These are phyloP conservation scores for Rhodomyrtus psidioides DNA, from an alignment of 441 rosid genomes.

Conservation along the genomic window DNA sequence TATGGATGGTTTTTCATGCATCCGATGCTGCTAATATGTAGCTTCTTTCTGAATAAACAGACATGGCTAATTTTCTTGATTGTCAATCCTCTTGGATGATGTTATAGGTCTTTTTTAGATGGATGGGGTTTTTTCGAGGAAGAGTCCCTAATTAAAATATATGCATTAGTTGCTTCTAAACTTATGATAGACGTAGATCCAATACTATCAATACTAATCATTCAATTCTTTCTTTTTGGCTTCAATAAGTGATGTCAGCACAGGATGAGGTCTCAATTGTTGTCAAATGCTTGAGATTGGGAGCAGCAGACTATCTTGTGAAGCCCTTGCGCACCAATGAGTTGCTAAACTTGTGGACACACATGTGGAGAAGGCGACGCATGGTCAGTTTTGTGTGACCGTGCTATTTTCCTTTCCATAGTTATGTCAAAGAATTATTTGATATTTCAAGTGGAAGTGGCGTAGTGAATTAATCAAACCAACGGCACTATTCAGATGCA, in stretches of 20 bases:
- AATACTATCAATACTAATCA: background rate
- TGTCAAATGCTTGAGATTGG: slow-evolving; percentile 89
- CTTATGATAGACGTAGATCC: background rate
- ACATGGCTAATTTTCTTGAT: background rate
- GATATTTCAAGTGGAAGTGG: background rate
- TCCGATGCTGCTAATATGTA: background rate
- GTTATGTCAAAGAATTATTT: background rate
- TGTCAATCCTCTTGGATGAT: background rate
- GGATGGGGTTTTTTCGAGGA: background rate
- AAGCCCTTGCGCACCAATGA: slow-evolving; percentile 89
- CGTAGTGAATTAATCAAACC: background rate
- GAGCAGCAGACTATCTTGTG: slow-evolving; percentile 76
- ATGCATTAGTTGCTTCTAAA: background rate
- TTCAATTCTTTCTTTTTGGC: slow-evolving; percentile 3
- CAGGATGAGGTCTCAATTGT: slow-evolving; percentile 91
- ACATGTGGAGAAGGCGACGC: slow-evolving; percentile 98
- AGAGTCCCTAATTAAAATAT: background rate
- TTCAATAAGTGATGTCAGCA: slow-evolving; percentile 87
- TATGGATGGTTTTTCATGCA: background rate
- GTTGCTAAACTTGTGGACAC: slow-evolving; percentile 92
- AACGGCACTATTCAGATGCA: background rate
- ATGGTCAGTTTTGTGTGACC: slow-evolving; percentile 53
- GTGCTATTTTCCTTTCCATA: background rate
- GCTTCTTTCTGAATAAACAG: background rate
- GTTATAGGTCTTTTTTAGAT: background rate